phyloP scores from a whole-genome alignment of 2,329 filamentous ascomycete genomes.

The Graphilbum fragrans region DNA sequence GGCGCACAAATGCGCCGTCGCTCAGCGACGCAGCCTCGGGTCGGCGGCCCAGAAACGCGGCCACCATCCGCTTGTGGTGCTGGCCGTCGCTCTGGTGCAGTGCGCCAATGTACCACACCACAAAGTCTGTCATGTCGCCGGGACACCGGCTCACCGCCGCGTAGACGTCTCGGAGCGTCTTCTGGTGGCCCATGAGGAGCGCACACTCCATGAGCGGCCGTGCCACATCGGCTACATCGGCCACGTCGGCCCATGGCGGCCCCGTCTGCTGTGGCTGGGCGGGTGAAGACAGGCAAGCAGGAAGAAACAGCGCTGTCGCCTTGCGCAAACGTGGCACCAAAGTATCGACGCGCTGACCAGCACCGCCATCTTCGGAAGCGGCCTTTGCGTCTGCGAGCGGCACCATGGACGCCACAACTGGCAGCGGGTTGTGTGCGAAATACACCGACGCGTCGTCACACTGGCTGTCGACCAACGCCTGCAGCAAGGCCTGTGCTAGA shows the following conservation, averaged over 20 bases:
- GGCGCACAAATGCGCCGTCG: slow-evolving; percentile 10
- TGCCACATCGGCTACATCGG: slow-evolving; percentile 9
- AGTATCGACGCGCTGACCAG: background rate
- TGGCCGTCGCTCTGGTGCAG: slow-evolving; percentile 13
- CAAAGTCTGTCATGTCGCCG: slow-evolving; percentile 14
- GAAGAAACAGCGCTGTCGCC: background rate
- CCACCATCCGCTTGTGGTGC: slow-evolving; percentile 17
- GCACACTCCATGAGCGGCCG: slow-evolving; percentile 17
- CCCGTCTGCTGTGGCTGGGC: slow-evolving; percentile 2
- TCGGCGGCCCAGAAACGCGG: slow-evolving; percentile 19
- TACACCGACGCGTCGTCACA: slow-evolving; percentile 21
- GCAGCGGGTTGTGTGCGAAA: slow-evolving; percentile 21
- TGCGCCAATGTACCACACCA: slow-evolving; percentile 18
- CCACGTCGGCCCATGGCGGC: background rate
- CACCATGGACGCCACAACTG: slow-evolving; percentile 17
- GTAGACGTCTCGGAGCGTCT: slow-evolving; percentile 17
- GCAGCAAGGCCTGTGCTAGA: slow-evolving; percentile 20
- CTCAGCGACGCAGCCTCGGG: slow-evolving; percentile 11
- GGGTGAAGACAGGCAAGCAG: background rate
- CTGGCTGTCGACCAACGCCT: slow-evolving; percentile 13
- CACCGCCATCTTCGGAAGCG: background rate
- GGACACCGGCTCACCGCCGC: slow-evolving; percentile 15
- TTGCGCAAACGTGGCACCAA: background rate
- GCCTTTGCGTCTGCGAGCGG: background rate
- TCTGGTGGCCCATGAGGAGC: slow-evolving; percentile 12